phyloP scores from a whole-genome alignment of 2,329 filamentous ascomycete genomes.

The Penicillium polonicum region DNA sequence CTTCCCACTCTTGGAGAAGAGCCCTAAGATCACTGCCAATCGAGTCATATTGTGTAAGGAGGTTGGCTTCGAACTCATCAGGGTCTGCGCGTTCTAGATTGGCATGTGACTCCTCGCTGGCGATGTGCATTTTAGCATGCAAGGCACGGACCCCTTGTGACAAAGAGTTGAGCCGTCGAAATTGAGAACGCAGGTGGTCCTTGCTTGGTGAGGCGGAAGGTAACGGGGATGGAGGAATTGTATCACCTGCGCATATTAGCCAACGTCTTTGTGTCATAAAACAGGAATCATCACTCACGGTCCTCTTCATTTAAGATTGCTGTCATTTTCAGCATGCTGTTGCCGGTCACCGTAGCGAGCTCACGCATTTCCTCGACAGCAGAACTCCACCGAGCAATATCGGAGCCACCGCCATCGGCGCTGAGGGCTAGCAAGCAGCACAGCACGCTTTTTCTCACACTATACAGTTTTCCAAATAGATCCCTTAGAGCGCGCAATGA shows the following conservation, averaged over 20 bases:
- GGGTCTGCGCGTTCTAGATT: conserved; percentile 69
- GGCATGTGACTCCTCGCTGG: conserved; percentile 84
- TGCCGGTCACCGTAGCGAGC: conserved; percentile 61
- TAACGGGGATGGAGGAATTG: conserved; percentile 54
- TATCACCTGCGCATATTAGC: conserved; percentile 36
- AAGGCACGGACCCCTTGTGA: conserved; percentile 87
- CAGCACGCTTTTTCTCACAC: conserved; percentile 77
- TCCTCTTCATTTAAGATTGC: conserved; percentile 76
- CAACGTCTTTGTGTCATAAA: not conserved
- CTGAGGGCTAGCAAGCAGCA: conserved; percentile 88
- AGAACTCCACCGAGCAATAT: conserved; percentile 74
- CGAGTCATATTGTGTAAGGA: conserved; percentile 90
- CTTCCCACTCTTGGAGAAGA: conserved; percentile 80
- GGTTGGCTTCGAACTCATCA: conserved; percentile 71
- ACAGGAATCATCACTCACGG: conserved; percentile 51
- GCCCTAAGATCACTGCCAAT: conserved; percentile 84
- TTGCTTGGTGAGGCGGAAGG: conserved; percentile 71
- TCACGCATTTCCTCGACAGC: conserved; percentile 72
- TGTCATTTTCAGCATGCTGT: conserved; percentile 65
- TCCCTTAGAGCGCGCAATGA: conserved; percentile 79
- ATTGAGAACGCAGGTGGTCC: conserved; percentile 80
- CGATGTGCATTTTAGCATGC: conserved; percentile 89
- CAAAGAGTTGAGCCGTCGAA: conserved; percentile 82
- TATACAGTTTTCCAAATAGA: conserved; percentile 75
- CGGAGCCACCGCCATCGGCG: conserved; percentile 72